These are phyloP conservation scores for Cryptosporidium parvum DNA, from an alignment of 169 alveolate species.

Conservation along the genomic window DNA sequence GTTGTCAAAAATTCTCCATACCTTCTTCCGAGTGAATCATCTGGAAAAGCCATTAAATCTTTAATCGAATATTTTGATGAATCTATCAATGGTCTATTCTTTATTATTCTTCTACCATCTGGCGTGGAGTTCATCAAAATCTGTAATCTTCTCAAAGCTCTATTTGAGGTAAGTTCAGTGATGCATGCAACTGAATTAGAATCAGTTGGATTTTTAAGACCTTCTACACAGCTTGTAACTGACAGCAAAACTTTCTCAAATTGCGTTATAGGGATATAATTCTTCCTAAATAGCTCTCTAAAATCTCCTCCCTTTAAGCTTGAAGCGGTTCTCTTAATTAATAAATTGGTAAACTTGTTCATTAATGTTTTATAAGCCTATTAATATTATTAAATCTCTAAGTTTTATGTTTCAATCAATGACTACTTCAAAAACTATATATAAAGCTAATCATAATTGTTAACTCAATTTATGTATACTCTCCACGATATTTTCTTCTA, in stretches of 20 bases:
- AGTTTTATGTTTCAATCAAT: not conserved
- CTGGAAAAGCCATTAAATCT: not conserved
- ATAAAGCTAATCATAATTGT: not conserved
- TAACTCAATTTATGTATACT: too few relatives aligned
- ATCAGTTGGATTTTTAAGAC: not conserved
- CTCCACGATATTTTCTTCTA: too few relatives aligned
- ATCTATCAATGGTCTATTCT: constrained; percentile 14
- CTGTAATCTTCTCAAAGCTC: constrained; percentile 1
- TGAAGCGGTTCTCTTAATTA: not conserved
- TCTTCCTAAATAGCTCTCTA: constrained; percentile 4
- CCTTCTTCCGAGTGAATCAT: constrained; percentile 9
- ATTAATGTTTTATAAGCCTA: not conserved
- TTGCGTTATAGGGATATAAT: constrained; percentile 4
- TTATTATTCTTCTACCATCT: not conserved
- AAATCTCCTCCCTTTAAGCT: constrained; percentile 16
- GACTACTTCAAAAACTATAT: not conserved
- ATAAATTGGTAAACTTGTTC: not conserved
- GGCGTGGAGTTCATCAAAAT: not conserved
- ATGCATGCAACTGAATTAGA: constrained; percentile 36
- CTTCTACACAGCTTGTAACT: not conserved
- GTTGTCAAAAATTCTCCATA: constrained; percentile 15
- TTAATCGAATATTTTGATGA: not conserved
- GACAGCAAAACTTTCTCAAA: constrained; percentile 8
- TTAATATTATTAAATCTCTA: not conserved
- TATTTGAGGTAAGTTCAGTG: not conserved